Base-by-base conservation (phyloP, 2,329 filamentous ascomycete species). In the Fusarium sp. region DNA sequence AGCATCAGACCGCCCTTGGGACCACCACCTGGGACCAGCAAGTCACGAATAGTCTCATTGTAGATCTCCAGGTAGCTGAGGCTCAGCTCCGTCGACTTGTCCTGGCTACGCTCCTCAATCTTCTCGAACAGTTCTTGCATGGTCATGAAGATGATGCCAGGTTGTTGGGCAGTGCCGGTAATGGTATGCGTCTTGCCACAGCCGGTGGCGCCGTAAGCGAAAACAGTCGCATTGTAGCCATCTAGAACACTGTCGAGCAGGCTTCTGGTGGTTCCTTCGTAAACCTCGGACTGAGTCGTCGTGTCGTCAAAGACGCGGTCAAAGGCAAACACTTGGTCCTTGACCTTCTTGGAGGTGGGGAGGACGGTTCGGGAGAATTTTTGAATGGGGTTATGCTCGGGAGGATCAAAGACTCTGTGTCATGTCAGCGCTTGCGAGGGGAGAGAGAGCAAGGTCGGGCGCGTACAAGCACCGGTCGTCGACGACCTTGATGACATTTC, bases 171-270 rank as follows among this genome's bases (percentile, higher is more conserved):
- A 0, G 95, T 97, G 71, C 96, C 96, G 3, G 91, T 93, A 76
- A 99, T 99, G 9, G 96, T 99, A 79, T 99, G 96, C 23, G 96
- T 99, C 83, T 99, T 99, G 80, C 96, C 96, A 80, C 96, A 99
- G 38, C 96, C 96, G 0, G 96, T 99, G 38, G 96, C 96, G 73
- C 96, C 96, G 79, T 99, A 99, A 54, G 96, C 96, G 78, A 99
- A 99, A 4, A 99, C 96, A 0, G 96, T 99, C 51, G 96, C 96
- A 83, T 99, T 99, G 85, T 97, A 99, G 71, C 96, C 96, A 73
- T 99, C 94, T 63, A 99, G 85, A 14, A 99, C 94, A 77, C 91
- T 97, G 78, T 98, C 95, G 66, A 99, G 87, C n/a, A 99, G 87
- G 61, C 84, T 88, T 79, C 91, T 92, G 2, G 95, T 97, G 0